Percentiles rank a stretch among this genome's conserved stretches.
Evolutionary conservation across 257 asterid species (phyloP).

Genomic region (Knoxia roxburghii): DNA sequence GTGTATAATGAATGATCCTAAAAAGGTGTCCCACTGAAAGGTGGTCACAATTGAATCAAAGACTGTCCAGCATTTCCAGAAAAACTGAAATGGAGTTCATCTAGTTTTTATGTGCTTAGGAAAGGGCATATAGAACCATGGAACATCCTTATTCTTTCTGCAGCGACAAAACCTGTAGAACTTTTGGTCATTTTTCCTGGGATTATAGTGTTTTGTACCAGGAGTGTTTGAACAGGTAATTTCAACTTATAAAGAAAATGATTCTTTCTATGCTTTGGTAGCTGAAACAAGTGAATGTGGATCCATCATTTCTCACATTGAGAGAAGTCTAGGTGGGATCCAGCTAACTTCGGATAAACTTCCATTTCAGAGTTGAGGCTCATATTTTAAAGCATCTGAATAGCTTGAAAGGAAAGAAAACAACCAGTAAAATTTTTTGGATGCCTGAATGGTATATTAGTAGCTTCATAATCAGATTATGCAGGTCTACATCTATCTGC

Average conservation of each 20-base stretch:
- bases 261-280: not conserved
- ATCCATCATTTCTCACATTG: not conserved
- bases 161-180: not conserved
- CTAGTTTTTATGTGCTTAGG: not conserved
- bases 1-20: not conserved
- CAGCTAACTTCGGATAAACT: too few relatives aligned
- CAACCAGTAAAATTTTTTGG: not conserved
- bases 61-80: not conserved
- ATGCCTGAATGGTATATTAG: not conserved
- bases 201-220: not conserved
- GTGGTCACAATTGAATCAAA: not conserved
- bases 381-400: not conserved
- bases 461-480: not conserved
- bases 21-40: not conserved
- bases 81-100: too few relatives aligned
- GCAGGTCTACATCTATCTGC: too few relatives aligned
- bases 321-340: not conserved
- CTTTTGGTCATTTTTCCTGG: not conserved
- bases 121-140: not conserved
- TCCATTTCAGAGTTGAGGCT: not conserved
- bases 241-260: not conserved
- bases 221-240: not conserved
- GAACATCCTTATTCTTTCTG: not conserved
- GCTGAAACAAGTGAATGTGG: not conserved
- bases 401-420: not conserved